phyloP scores from a whole-genome alignment of 371 early-diverging fungal genomes.

The Lichtheimia corymbifera region DNA sequence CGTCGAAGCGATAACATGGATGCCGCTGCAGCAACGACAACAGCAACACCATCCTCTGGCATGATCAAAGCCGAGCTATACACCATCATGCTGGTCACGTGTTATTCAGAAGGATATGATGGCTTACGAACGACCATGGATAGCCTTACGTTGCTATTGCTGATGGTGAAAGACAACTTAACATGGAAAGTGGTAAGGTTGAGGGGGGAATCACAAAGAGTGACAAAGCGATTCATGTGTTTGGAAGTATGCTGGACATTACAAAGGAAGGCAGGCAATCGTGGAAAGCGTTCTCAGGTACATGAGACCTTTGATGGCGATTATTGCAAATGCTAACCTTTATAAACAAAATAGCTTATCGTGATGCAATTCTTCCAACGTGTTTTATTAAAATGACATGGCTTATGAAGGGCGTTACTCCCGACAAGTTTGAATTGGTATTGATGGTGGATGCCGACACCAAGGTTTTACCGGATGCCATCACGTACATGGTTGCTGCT shows the following conservation, averaged over 20 bases:
- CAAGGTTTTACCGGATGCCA: constrained; percentile 73
- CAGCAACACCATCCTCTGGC: constrained; percentile 21
- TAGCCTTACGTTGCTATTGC: constrained; percentile 93
- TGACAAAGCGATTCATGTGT: not conserved
- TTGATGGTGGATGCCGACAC: constrained; percentile 98
- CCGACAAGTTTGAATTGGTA: constrained; percentile 88
- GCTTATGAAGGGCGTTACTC: constrained; percentile 83
- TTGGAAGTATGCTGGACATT: constrained; percentile 83
- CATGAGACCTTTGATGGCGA: not conserved
- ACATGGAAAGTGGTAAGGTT: constrained; percentile 86
- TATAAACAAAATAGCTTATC: constrained; percentile 43
- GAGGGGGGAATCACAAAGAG: no score
- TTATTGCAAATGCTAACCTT: no score
- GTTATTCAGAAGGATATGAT: constrained; percentile 80
- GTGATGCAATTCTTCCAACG: constrained; percentile 95
- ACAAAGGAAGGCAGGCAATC: constrained; percentile 86
- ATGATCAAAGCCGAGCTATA: constrained; percentile 51
- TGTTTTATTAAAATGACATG: constrained; percentile 87
- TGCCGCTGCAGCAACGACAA: not conserved
- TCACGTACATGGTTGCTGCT: constrained; percentile 77
- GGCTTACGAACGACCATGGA: constrained; percentile 82
- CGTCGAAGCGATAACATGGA: not conserved
- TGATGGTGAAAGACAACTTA: constrained; percentile 87
- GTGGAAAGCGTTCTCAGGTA: constrained; percentile 98
- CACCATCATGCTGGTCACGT: constrained; percentile 68